Evolutionary conservation across 106 monocot genomes (phyloP).

Genomic region (Allium cepa): DNA sequence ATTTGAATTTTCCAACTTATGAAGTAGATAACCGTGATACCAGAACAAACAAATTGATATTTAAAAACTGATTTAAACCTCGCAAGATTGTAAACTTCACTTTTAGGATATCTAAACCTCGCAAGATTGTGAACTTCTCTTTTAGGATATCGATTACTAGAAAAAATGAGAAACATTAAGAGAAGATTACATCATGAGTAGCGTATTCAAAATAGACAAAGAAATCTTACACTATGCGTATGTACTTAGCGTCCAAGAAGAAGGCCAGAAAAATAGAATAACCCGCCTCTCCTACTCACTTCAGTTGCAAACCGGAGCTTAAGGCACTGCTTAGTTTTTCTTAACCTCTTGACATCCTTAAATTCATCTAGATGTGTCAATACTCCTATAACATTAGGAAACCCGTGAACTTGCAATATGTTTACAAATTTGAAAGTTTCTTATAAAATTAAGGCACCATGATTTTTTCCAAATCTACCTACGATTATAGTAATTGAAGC

Average conservation of each 20-base stretch:
- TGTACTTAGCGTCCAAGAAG: conserved; percentile 78
- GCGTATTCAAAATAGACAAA: too few relatives aligned
- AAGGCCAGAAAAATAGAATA: conserved; percentile 96
- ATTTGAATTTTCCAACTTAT: too few relatives aligned
- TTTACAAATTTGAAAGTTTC: conserved; percentile 99
- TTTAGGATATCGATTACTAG: conserved; percentile 58
- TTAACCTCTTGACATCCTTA: conserved; percentile 87
- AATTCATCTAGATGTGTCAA: conserved; percentile 97
- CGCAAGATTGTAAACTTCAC: conserved; percentile 92
- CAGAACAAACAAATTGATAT: too few relatives aligned
- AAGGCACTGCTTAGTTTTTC: conserved; percentile 88
- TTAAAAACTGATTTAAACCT: conserved; percentile 96
- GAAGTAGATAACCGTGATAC: too few relatives aligned
- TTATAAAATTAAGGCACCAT: conserved; percentile 44
- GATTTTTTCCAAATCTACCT: too few relatives aligned
- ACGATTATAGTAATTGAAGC: neutral
- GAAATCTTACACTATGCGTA: neutral
- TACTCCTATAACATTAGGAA: conserved; percentile 94
- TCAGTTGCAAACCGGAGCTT: conserved; percentile 98
- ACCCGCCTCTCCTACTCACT: conserved; percentile 73
- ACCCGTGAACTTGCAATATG: conserved; percentile 88
- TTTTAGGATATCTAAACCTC: conserved; percentile 62
- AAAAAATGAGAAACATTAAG: too few relatives aligned
- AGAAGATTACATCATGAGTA: neutral
- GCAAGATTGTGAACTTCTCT: conserved; percentile 95